phyloP scores from a whole-genome alignment of 2,329 filamentous ascomycete species.

The Phialemoniopsis sp. region DNA sequence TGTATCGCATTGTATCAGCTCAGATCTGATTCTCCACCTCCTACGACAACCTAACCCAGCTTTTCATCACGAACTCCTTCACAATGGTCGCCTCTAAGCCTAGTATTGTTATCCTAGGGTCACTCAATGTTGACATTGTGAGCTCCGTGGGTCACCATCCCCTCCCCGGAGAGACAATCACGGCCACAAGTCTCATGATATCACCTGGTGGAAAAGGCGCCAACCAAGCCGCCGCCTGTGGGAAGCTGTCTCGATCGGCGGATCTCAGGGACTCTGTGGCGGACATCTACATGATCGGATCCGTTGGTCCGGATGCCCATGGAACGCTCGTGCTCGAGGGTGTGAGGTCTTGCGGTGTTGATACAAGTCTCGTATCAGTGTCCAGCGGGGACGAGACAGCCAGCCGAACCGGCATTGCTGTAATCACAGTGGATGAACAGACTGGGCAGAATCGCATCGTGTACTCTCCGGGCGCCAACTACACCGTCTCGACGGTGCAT shows the following conservation, averaged over 20 bases:
- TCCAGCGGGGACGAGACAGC: conserved; percentile 27
- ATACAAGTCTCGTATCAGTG: conserved; percentile 53
- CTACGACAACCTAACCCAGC: too few species aligned
- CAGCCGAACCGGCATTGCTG: conserved; percentile 63
- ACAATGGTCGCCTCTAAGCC: conserved; percentile 23
- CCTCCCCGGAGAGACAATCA: conserved; percentile 80
- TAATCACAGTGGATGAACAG: conserved; percentile 71
- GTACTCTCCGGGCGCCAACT: conserved; percentile 68
- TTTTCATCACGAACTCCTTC: too few species aligned
- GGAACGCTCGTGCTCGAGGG: conserved; percentile 53
- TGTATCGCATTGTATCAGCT: too few species aligned
- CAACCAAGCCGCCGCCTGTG: conserved; percentile 90
- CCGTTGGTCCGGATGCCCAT: conserved; percentile 68
- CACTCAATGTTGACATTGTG: conserved; percentile 91
- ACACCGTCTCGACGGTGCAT: conserved; percentile 27
- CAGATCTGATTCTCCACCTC: too few species aligned
- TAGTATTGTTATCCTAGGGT: conserved; percentile 80
- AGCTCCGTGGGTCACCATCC: conserved; percentile 84
- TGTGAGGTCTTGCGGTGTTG: conserved; percentile 58
- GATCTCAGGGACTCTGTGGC: conserved; percentile 23
- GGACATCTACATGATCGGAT: conserved; percentile 66
- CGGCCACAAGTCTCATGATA: conserved; percentile 70
- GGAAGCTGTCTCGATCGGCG: conserved; percentile 66
- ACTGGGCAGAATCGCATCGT: conserved; percentile 76
- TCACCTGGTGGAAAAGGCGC: conserved; percentile 91